These are phyloP conservation scores for Macrotyloma uniflorum DNA, from an alignment of 306 rosid genomes.

Conservation along the genomic window DNA sequence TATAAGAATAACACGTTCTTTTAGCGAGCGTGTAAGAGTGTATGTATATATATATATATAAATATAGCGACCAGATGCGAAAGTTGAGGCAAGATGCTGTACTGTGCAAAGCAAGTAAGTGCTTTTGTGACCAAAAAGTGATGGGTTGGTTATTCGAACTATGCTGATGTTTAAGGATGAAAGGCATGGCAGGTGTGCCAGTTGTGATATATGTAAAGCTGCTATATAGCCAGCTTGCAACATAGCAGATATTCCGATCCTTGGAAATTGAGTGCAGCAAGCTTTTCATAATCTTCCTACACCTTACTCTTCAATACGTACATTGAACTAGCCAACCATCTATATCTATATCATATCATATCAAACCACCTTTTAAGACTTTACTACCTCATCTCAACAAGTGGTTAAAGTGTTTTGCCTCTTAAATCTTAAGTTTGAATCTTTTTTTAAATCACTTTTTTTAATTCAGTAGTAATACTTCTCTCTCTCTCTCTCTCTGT, in stretches of 20 bases:
- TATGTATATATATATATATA: not conserved
- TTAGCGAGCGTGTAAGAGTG: not conserved
- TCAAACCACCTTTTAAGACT: not conserved
- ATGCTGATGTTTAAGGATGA: conserved; percentile 30
- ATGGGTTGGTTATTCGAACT: conserved; percentile 9
- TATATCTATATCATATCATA: not conserved
- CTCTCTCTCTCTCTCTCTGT: no score
- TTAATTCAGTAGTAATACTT: no score
- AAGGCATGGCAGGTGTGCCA: not conserved
- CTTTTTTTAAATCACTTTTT: no score
- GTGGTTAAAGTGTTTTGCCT: no score
- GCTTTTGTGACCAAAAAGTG: conserved; percentile 37
- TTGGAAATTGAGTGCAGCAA: not conserved
- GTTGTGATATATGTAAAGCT: conserved; percentile 4
- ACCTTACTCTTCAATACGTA: not conserved
- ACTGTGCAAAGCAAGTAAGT: conserved; percentile 7
- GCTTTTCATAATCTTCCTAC: not conserved
- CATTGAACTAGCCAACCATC: not conserved
- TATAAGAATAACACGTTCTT: conserved; percentile 9
- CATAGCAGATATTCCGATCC: not conserved
- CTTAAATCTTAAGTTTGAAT: no score
- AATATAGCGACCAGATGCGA: conserved; percentile 43
- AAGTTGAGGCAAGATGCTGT: conserved; percentile 34
- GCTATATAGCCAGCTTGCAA: conserved; percentile 24
- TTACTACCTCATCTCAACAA: not conserved